Conservation (phyloP, 169 alveolate species). For the Sarcocystis neurona region DNA sequence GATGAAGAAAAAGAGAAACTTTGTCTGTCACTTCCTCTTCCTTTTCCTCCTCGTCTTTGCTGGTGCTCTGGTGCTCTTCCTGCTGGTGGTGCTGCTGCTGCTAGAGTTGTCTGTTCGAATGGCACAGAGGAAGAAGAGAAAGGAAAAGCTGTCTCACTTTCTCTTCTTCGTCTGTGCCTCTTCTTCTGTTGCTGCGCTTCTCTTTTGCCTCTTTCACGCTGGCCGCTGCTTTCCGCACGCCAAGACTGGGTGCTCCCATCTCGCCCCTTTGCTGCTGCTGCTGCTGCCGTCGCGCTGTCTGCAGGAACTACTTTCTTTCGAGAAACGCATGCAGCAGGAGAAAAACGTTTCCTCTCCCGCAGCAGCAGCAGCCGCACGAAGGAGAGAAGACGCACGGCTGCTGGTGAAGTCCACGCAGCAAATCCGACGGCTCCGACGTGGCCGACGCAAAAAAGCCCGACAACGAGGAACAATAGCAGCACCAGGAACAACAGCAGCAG, state of each 20-base stretch:
- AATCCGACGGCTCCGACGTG: neutral
- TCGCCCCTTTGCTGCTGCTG: neutral
- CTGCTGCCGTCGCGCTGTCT: neutral
- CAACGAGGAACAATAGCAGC: no score
- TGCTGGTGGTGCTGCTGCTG: no score
- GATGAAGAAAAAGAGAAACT: no score
- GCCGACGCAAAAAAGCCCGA: neutral
- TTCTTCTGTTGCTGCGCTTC: neutral
- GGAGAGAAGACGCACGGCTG: constrained; percentile 6
- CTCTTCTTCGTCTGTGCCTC: neutral
- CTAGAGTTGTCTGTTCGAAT: no score
- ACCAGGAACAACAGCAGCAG: no score
- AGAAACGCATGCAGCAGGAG: neutral
- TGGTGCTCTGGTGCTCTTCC: no score
- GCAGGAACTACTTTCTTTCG: neutral
- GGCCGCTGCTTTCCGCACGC: neutral
- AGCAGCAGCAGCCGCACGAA: neutral
- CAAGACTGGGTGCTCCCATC: neutral
- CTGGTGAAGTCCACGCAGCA: constrained; percentile 6
- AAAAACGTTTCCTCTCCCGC: neutral
- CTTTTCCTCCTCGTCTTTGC: no score
- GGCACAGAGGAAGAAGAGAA: no score
- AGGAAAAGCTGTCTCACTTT: no score
- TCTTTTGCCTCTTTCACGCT: neutral
- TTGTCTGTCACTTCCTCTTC: no score